These are phyloP conservation scores for Chaetomiaceae sp. DNA, from an alignment of 2,329 filamentous ascomycete species.

Conservation along the genomic window DNA sequence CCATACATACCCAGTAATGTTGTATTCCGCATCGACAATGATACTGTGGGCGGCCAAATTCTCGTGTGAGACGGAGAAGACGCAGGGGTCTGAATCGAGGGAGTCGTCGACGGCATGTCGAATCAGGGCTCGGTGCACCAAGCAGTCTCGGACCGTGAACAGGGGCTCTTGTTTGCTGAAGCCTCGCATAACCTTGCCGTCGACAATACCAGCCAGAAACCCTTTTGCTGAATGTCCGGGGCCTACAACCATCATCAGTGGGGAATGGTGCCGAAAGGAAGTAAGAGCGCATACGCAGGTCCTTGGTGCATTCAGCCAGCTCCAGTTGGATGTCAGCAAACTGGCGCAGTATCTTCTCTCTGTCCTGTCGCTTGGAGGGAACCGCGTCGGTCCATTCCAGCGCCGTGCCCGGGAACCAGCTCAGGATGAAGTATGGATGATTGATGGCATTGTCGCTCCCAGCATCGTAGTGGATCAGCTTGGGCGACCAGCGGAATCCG, in stretches of 20 bases:
- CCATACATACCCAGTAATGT: background rate
- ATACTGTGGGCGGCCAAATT: background rate
- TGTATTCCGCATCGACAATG: background rate
- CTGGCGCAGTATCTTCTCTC: background rate
- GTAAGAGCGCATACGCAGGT: background rate
- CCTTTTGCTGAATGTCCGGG: background rate
- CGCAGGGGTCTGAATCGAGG: background rate
- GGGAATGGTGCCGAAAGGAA: too few species aligned
- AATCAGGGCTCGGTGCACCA: background rate
- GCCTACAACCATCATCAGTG: too few species aligned
- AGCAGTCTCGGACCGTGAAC: background rate
- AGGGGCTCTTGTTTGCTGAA: background rate
- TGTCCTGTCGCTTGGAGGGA: background rate
- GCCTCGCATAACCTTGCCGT: background rate
- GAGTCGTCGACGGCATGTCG: background rate
- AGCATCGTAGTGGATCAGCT: background rate
- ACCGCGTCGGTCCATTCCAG: background rate
- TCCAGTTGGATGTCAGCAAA: background rate
- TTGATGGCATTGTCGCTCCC: background rate
- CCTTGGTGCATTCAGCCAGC: background rate
- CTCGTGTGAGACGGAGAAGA: background rate
- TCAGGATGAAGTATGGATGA: background rate
- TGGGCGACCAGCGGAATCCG: background rate
- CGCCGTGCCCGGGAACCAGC: background rate
- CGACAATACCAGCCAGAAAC: background rate